These are phyloP conservation scores for Tylopilus vinaceipallidus DNA, from an alignment of 768 basidiomycete genomes.

Conservation along the genomic window DNA sequence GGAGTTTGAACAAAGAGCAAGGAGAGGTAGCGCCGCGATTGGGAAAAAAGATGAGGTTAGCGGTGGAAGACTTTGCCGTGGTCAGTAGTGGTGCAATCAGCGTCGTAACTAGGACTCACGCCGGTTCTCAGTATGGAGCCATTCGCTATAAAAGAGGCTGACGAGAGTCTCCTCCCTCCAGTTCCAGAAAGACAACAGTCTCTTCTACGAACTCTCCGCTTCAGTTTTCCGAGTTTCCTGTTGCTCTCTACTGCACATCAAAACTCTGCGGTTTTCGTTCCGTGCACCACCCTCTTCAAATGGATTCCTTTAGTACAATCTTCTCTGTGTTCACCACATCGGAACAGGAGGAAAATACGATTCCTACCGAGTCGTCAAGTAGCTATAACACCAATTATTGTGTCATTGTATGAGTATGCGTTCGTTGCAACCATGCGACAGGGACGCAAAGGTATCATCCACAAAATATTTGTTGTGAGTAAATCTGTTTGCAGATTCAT, in stretches of 20 bases:
- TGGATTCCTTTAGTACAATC: slow-evolving; percentile 22
- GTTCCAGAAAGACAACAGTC: neutral
- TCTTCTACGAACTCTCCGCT: no score
- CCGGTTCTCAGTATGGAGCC: slow-evolving; percentile 1
- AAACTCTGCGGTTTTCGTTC: no score
- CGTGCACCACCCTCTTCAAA: slow-evolving; percentile 5
- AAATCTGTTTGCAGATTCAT: neutral
- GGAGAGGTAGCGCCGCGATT: neutral
- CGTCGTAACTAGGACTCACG: neutral
- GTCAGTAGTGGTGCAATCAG: neutral
- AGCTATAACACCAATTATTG: slow-evolving; percentile 9
- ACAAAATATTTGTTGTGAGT: slow-evolving; percentile 24
- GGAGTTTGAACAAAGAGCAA: neutral
- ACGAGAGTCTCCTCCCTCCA: neutral
- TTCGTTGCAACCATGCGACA: neutral
- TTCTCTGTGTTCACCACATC: slow-evolving; percentile 14
- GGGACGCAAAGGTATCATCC: neutral
- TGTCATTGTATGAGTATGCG: slow-evolving; percentile 19
- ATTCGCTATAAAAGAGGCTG: slow-evolving; percentile 12
- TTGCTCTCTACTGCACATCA: no score
- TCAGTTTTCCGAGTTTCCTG: neutral
- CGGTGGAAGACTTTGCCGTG: no score
- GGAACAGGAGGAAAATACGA: slow-evolving; percentile 7
- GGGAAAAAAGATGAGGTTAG: neutral
- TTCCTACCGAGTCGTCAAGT: slow-evolving; percentile 12